phyloP scores from a whole-genome alignment of 2,329 filamentous ascomycete species.

The Curvularia eragrostidis region DNA sequence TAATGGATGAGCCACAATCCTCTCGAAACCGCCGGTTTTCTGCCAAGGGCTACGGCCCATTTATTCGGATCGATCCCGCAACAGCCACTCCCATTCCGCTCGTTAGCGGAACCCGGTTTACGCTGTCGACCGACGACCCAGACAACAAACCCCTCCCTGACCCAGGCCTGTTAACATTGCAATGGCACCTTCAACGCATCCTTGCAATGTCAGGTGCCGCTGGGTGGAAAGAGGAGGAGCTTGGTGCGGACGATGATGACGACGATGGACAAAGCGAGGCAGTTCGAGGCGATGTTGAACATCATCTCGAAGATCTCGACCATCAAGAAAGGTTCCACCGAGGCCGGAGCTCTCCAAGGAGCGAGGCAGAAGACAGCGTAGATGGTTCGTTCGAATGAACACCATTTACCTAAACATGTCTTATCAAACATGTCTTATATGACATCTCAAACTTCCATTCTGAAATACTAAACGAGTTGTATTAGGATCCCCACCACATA shows the following conservation, averaged over 20 bases:
- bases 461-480: background rate
- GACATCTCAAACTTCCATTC: background rate
- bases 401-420: background rate
- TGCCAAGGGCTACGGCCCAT: slow-evolving; percentile 3
- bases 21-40: background rate
- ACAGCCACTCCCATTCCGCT: background rate
- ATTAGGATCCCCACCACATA: slow-evolving; percentile 1
- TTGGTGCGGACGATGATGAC: slow-evolving; percentile 14
- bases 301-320: slow-evolving; percentile 14
- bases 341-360: slow-evolving; percentile 8
- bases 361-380: slow-evolving; percentile 13
- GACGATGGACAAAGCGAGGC: slow-evolving; percentile 2
- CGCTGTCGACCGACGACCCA: slow-evolving; percentile 25
- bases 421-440: background rate
- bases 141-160: slow-evolving; percentile 24
- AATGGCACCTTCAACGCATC: slow-evolving; percentile 30
- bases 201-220: slow-evolving; percentile 29
- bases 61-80: background rate
- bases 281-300: slow-evolving; percentile 6
- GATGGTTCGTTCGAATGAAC: slow-evolving; percentile 19
- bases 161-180: slow-evolving; percentile 24
- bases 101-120: slow-evolving; percentile 23
- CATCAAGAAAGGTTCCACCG: slow-evolving; percentile 8
- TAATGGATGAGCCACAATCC: slow-evolving; percentile 8
- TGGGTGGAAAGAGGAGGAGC: slow-evolving; percentile 25